phyloP scores from a whole-genome alignment of 1,284 basidiomycete genomes.

The Papiliotrema terrestris region DNA sequence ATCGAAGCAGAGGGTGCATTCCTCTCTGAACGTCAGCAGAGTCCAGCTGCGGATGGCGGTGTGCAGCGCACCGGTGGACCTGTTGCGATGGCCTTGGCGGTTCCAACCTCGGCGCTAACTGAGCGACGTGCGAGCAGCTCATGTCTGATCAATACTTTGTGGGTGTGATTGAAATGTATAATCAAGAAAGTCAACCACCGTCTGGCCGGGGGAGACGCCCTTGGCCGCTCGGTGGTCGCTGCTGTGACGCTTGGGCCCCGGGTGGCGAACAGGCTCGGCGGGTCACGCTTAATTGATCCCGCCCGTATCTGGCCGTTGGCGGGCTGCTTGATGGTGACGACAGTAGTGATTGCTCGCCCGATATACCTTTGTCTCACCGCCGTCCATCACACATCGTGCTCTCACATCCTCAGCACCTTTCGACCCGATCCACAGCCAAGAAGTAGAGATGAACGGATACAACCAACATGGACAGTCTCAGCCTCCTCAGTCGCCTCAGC shows the following conservation, averaged over 20 bases:
- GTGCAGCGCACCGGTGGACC: slow-evolving; percentile 43
- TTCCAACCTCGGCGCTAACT: slow-evolving; percentile 20
- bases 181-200: background rate
- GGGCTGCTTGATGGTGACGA: too few relatives aligned
- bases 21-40: slow-evolving; percentile 39
- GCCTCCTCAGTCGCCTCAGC: slow-evolving; percentile 3
- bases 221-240: too few relatives aligned
- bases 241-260: too few relatives aligned
- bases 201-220: background rate
- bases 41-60: too few relatives aligned
- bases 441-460: background rate
- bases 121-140: slow-evolving; percentile 37
- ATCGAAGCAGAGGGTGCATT: slow-evolving; percentile 87
- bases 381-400: too few relatives aligned
- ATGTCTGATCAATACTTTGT: slow-evolving; percentile 5
- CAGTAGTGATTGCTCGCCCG: background rate
- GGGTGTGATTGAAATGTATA: background rate
- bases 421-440: background rate
- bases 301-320: background rate
- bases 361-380: background rate
- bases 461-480: background rate
- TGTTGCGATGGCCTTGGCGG: slow-evolving; percentile 40
- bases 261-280: too few relatives aligned
- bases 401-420: background rate
- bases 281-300: slow-evolving; percentile 1